A percentile compares a stretch with the other conserved stretches of the same genome.
phyloP scores from a whole-genome alignment of 805 yeast genomes.

The Diddensiella santjacobensis region DNA sequence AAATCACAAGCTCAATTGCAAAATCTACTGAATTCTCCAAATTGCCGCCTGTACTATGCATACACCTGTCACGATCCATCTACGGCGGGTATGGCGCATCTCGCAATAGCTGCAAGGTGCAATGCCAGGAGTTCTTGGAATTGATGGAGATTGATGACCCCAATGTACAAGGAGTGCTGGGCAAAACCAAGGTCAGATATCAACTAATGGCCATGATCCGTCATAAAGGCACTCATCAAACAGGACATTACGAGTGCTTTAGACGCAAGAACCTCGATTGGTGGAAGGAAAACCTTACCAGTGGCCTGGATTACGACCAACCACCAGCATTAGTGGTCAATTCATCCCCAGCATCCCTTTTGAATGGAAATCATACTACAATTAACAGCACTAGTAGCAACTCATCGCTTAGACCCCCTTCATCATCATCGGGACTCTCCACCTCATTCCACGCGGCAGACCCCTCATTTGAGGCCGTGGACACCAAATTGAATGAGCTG shows the following conservation, averaged over 20 bases:
- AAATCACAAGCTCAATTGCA: constrained; percentile 60
- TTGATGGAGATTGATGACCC: constrained; percentile 30
- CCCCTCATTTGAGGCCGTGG: background rate
- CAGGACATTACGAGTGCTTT: constrained; percentile 90
- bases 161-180: constrained; percentile 10
- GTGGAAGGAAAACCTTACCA: constrained; percentile 20
- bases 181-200: constrained; percentile 45
- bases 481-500: background rate
- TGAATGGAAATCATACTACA: background rate
- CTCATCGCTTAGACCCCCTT: background rate
- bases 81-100: constrained; percentile 62
- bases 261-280: constrained; percentile 50
- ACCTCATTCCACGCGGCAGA: background rate
- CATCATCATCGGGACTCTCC: background rate
- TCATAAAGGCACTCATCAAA: constrained; percentile 83
- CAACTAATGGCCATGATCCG: constrained; percentile 67
- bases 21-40: constrained; percentile 58
- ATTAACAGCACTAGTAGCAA: background rate
- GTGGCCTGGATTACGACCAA: background rate
- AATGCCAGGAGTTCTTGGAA: constrained; percentile 53
- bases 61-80: constrained; percentile 86
- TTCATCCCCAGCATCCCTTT: constrained; percentile 1
- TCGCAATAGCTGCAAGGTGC: constrained; percentile 71
- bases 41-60: constrained; percentile 66
- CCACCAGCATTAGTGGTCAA: background rate